Evolutionary conservation across 176 grass and related monocot species (phyloP).

Genomic region (Aegilops longissima): DNA sequence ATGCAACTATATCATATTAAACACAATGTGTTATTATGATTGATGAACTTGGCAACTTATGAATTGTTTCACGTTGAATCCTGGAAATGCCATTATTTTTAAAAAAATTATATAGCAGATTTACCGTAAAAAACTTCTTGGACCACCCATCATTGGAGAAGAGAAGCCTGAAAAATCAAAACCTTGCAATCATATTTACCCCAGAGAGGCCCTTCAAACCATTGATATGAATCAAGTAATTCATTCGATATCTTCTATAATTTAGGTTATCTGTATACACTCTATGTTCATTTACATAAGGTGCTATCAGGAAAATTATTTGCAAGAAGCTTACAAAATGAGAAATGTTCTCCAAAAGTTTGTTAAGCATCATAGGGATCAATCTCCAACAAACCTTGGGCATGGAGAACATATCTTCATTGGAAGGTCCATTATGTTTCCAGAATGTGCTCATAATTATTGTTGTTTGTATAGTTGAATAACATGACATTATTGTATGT

Average conservation of each 20-base stretch:
- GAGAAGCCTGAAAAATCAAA: no score
- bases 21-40: no score
- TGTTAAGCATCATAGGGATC: conserved; percentile 45
- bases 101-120: no score
- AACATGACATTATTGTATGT: conserved; percentile 21
- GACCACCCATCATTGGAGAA: no score
- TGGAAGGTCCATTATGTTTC: conserved; percentile 44
- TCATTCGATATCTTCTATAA: neutral
- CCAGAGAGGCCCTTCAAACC: conserved; percentile 56
- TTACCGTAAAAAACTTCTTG: no score
- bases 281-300: conserved; percentile 9
- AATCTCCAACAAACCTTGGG: conserved; percentile 66
- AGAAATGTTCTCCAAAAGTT: conserved; percentile 82
- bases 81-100: no score
- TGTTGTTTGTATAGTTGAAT: neutral
- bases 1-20: no score
- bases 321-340: conserved; percentile 67
- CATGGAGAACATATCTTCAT: conserved; percentile 81
- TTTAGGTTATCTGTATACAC: neutral
- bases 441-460: neutral
- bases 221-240: conserved; percentile 89
- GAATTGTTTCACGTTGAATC: no score
- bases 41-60: no score
- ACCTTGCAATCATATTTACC: no score
- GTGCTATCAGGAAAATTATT: conserved; percentile 66